Evolutionary conservation across 306 rosid genomes (phyloP).

Genomic region (Corylus avellana): DNA sequence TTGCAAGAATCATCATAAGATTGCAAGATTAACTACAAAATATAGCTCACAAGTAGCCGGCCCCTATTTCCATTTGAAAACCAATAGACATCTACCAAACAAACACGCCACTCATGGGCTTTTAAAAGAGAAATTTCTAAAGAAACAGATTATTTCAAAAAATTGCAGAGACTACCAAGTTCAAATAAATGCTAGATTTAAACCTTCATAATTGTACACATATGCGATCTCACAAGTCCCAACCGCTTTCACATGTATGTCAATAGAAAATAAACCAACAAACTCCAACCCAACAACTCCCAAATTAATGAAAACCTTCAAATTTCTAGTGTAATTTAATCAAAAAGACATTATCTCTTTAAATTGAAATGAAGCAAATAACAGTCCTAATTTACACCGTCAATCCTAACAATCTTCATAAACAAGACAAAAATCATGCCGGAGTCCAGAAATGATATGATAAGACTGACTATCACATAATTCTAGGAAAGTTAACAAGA

Average conservation of each 20-base stretch:
- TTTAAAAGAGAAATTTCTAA: not conserved
- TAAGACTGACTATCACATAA: not conserved
- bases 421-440: slow-evolving; percentile 10
- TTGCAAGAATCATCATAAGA: not conserved
- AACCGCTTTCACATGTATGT: not conserved
- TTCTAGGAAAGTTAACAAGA: slow-evolving; percentile 1
- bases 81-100: not conserved
- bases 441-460: not conserved
- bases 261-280: not conserved
- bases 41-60: not conserved
- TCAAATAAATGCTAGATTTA: not conserved
- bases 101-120: not conserved
- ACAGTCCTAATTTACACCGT: not conserved
- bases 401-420: not conserved
- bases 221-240: not conserved
- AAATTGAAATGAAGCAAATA: slow-evolving; percentile 9
- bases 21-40: not conserved
- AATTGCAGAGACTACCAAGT: not conserved
- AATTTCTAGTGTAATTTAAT: not conserved
- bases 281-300: not conserved
- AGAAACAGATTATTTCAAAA: not conserved
- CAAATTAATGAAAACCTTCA: not conserved
- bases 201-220: not conserved
- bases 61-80: not conserved
- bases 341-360: not conserved